These are phyloP conservation scores for Phytophthora sp. DNA, from an alignment of 352 stramenopile genomes.

Conservation along the genomic window DNA sequence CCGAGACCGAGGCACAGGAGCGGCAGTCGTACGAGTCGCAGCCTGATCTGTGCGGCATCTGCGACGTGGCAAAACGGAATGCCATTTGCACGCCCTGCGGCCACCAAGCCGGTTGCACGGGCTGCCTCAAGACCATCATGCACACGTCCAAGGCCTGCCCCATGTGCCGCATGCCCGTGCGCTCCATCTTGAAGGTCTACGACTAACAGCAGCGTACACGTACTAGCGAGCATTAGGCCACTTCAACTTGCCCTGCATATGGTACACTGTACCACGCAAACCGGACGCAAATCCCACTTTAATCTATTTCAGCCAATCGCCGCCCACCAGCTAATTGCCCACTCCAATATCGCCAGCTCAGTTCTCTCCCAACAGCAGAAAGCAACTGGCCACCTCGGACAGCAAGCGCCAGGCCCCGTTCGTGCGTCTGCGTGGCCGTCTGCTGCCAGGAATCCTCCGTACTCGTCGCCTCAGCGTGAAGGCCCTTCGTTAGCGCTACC, in stretches of 20 bases:
- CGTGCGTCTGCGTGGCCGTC: conserved; percentile 1
- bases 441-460: not conserved
- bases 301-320: conserved; percentile 18
- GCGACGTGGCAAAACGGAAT: conserved; percentile 54
- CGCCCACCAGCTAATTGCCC: conserved; percentile 7
- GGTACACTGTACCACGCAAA: conserved; percentile 9
- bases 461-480: not conserved
- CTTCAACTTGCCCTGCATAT: conserved; percentile 17
- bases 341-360: not conserved
- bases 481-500: not conserved
- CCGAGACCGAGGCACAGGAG: conserved; percentile 7
- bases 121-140: conserved; percentile 47
- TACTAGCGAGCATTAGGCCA: no score
- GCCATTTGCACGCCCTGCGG: conserved; percentile 72
- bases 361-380: conserved; percentile 16
- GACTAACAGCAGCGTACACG: conserved; percentile 18
- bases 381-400: not conserved
- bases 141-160: conserved; percentile 42
- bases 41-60: conserved; percentile 59
- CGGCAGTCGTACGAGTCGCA: not conserved
- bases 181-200: conserved; percentile 50
- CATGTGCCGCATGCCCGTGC: conserved; percentile 46
- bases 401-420: not conserved
- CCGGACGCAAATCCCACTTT: conserved; percentile 7
- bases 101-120: conserved; percentile 60